Evolutionary conservation across 23 red algal genomes (phyloP), one percentile per base, ranked within the genome.

Genomic region (Porphyridium purpureum): DNA sequence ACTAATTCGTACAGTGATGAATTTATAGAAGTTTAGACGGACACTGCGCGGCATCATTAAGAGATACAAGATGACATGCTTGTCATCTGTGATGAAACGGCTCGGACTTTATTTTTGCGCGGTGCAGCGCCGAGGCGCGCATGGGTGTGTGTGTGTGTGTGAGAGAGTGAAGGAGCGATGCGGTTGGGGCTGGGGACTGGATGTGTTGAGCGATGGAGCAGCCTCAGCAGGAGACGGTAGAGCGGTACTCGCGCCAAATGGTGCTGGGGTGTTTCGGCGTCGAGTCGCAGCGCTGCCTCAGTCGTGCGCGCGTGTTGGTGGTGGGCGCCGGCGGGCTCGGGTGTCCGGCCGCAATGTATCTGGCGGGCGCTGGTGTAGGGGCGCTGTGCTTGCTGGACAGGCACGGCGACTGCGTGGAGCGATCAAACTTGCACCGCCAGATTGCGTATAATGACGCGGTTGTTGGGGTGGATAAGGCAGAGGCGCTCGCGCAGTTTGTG

Each of bases 391-490:
- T 94, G 3, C 74, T 73, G 0, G 88, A 94, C 49, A 33, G 77
- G 7, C 62, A 61, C 4, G 50, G 59, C 29, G 88, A 94, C 48
- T 35, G 50, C 14, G 76, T 94, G 9, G 77, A 94, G 55, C 23
- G 27, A 14, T 63, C 66, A 25, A 94, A 94, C 62, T 53, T 94
- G 1, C 88, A 94, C 55, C 78, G 88, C 33, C 88, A 94, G 69
- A 40, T 94, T 21, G 76, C 50, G 6, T 52, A 74, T 57, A 76
- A 64, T 4, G 49, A 40, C 29, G 55, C 6, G 17, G 20, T 40
- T 1, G 53, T 80, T 15, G 76, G 88, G n/a, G 36, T 9, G 5
- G 33, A 42, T 11, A 94, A 94, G 61, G 66, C 62, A 5, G 30
- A 41, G 6, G 58, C 88, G 20, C 33, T 76, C 0, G 54, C 31